Evolutionary conservation across 1,139 yeast species (phyloP).

Genomic region (Kluyveromyces sp.): DNA sequence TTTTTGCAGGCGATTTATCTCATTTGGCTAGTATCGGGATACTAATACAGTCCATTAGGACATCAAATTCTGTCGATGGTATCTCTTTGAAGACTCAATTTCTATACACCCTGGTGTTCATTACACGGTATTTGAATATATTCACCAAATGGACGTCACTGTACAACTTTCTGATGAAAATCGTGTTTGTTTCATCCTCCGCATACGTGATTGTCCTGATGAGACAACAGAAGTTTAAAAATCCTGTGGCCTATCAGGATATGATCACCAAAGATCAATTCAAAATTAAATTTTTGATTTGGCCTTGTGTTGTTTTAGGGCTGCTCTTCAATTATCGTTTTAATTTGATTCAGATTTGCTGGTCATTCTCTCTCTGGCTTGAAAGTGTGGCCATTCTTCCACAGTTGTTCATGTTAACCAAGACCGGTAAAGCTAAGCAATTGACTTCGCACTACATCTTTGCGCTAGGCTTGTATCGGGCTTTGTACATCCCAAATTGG

Average conservation of each 20-base stretch:
- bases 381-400: conserved; percentile 91
- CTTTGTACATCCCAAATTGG: conserved; percentile 92
- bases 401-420: conserved; percentile 82
- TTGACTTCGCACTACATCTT: conserved; percentile 88
- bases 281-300: conserved; percentile 63
- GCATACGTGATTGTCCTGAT: conserved; percentile 69
- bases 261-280: conserved; percentile 69
- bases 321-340: conserved; percentile 63
- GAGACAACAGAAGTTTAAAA: conserved; percentile 39
- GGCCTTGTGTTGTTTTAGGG: conserved; percentile 54
- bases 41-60: conserved; percentile 62
- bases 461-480: conserved; percentile 85
- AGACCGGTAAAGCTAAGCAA: conserved; percentile 82
- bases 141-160: conserved; percentile 47
- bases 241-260: conserved; percentile 44
- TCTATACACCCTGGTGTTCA: conserved; percentile 68
- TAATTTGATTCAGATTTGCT: conserved; percentile 51
- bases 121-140: conserved; percentile 73
- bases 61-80: conserved; percentile 67
- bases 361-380: conserved; percentile 80
- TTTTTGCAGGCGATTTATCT: conserved; percentile 55
- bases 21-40: conserved; percentile 77
- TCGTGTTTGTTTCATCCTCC: conserved; percentile 71
- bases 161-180: conserved; percentile 75
- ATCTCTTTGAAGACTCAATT: conserved; percentile 84